phyloP scores from a whole-genome alignment of 495 filamentous ascomycete species.

The Lasiosphaeria hispida region DNA sequence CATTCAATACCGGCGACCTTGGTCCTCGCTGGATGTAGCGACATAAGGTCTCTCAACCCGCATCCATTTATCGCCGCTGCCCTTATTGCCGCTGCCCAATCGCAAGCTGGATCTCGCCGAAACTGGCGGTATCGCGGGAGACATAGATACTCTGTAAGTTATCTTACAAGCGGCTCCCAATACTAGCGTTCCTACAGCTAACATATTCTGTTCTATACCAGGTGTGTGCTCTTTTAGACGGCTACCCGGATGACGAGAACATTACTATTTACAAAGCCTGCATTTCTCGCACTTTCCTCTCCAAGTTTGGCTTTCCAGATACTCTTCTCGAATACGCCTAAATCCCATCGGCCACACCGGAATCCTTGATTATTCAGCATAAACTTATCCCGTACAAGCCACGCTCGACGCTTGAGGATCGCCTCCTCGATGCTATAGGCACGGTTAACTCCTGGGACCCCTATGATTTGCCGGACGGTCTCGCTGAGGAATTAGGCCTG shows the following conservation, averaged over 20 bases:
- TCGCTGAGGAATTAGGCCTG: conserved; percentile 8
- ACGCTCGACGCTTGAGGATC: conserved; percentile 7
- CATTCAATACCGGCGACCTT: conserved; percentile 7
- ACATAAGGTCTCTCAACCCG: conserved; percentile 9
- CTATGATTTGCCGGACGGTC: conserved; percentile 6
- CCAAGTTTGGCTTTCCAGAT: conserved; percentile 12
- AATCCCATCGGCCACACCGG: conserved; percentile 10
- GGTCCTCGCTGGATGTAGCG: conserved; percentile 8
- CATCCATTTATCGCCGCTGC: conserved; percentile 10
- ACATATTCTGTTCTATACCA: conserved; percentile 6
- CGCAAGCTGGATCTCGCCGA: conserved; percentile 12
- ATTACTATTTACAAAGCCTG: conserved; percentile 10
- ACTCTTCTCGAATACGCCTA: conserved; percentile 13
- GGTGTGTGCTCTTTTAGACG: conserved; percentile 12
- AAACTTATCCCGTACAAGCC: conserved; percentile 8
- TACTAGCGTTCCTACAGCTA: conserved; percentile 11
- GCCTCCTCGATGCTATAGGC: conserved; percentile 8
- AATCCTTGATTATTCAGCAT: conserved; percentile 14
- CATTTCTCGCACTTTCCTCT: conserved; percentile 17
- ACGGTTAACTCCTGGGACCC: conserved; percentile 9
- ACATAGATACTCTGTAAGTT: conserved; percentile 11
- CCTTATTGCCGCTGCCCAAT: conserved; percentile 8
- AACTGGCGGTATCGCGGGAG: conserved; percentile 9
- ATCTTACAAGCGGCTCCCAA: conserved; percentile 7
- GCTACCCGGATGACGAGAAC: conserved; percentile 13